Conservation (phyloP, 177 flowering plant species). For the Tripterygium wilfordii region DNA sequence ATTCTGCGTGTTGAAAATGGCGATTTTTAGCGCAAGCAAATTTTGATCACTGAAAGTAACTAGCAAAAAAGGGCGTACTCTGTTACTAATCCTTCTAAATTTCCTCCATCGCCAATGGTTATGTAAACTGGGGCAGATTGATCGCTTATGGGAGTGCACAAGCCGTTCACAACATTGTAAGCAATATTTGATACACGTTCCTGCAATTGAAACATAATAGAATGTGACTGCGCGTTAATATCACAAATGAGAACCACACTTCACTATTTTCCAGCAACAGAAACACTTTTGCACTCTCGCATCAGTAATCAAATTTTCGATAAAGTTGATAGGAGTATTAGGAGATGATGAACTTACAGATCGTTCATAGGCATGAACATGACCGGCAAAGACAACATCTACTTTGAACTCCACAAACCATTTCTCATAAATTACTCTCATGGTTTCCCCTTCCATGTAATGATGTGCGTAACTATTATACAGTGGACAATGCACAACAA, state of each 20-base stretch:
- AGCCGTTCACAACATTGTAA: constrained; percentile 38
- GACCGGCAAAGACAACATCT: constrained; percentile 71
- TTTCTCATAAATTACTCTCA: constrained; percentile 57
- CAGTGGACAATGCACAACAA: constrained; percentile 49
- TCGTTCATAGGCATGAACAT: constrained; percentile 81
- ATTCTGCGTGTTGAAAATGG: constrained; percentile 51
- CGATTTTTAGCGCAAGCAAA: no score
- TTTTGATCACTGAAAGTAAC: no score
- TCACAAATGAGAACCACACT: no score
- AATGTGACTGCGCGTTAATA: no score
- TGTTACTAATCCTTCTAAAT: constrained; percentile 45
- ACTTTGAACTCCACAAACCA: constrained; percentile 68
- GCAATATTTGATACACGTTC: constrained; percentile 57
- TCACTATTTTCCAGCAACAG: no score
- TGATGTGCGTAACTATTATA: constrained; percentile 45
- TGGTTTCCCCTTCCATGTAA: constrained; percentile 66
- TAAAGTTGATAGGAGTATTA: no score
- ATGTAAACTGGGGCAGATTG: constrained; percentile 54
- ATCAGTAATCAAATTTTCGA: no score
- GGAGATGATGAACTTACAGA: constrained; percentile 38
- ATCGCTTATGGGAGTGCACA: constrained; percentile 34
- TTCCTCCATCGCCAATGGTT: no score
- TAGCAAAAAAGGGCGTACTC: no score
- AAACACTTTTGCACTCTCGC: no score
- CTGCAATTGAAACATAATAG: constrained; percentile 18